These are phyloP conservation scores for Cucumis melo DNA, from an alignment of 306 rosid genomes.

Conservation along the genomic window DNA sequence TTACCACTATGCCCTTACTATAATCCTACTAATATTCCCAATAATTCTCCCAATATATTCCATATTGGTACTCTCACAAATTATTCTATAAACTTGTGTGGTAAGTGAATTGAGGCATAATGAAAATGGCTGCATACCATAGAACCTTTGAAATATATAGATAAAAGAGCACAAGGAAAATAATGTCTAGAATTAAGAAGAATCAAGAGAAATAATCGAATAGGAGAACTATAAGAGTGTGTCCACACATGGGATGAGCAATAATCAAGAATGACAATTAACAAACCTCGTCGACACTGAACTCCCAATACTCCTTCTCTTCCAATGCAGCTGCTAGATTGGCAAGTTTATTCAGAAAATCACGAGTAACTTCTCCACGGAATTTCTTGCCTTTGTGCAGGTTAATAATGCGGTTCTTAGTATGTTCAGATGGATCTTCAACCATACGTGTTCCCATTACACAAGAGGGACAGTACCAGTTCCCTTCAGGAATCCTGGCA, in stretches of 20 bases:
- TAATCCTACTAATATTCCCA: background rate
- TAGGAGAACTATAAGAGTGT: background rate
- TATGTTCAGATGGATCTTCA: constrained; percentile 34
- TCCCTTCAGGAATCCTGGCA: constrained; percentile 96
- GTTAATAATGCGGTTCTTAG: constrained; percentile 18
- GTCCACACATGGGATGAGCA: background rate
- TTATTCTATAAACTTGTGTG: background rate
- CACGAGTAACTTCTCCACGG: constrained; percentile 59
- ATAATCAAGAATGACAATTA: constrained; percentile 10
- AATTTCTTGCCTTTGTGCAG: constrained; percentile 42
- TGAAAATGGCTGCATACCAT: background rate
- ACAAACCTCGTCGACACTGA: constrained; percentile 62
- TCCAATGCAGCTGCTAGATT: constrained; percentile 59
- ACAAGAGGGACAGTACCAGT: constrained; percentile 99
- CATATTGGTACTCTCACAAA: too few species aligned
- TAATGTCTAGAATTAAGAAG: background rate
- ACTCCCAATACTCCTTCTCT: constrained; percentile 91
- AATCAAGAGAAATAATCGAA: background rate
- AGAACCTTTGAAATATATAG: background rate
- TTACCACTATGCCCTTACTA: background rate
- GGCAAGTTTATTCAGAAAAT: constrained; percentile 54
- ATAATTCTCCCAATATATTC: background rate
- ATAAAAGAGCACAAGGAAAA: background rate
- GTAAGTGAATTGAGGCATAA: background rate
- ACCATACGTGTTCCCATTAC: constrained; percentile 36